Conservation (phyloP, 2,329 filamentous ascomycete species). For the Fusarium robinianum region DNA sequence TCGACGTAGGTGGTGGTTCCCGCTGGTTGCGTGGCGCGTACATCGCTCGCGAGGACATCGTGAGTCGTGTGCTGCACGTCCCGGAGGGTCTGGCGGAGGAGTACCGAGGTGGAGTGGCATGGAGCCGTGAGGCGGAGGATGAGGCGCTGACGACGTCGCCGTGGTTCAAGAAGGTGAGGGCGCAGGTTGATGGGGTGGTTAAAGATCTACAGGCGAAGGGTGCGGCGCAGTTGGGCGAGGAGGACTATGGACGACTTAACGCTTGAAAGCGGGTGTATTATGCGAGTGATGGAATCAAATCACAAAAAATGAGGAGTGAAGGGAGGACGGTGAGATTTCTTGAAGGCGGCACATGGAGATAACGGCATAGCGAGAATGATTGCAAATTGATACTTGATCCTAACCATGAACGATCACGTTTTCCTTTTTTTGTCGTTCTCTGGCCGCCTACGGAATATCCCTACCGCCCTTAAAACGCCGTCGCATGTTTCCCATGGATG, state of each 20-base stretch:
- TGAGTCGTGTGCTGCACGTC: conserved; percentile 42
- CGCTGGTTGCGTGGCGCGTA: conserved; percentile 89
- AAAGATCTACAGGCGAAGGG: conserved; percentile 27
- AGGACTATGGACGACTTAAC: conserved; percentile 26
- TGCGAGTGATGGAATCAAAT: background rate
- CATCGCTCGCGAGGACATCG: conserved; percentile 60
- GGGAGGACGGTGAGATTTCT: too few relatives aligned
- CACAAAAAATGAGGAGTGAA: background rate
- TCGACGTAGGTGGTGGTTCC: conserved; percentile 67
- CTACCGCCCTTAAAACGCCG: too few relatives aligned
- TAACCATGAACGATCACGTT: too few relatives aligned
- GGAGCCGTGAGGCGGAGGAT: conserved; percentile 35
- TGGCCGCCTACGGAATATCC: too few relatives aligned
- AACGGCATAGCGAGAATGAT: conserved; percentile 14
- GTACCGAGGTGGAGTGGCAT: conserved; percentile 30
- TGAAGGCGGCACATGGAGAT: too few relatives aligned
- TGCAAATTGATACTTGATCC: conserved; percentile 6
- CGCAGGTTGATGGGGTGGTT: conserved; percentile 16
- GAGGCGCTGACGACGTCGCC: conserved; percentile 29
- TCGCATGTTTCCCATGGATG: too few relatives aligned
- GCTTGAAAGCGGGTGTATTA: conserved; percentile 1
- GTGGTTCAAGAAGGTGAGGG: conserved; percentile 34
- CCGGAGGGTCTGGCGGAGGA: conserved; percentile 35
- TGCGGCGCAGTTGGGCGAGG: conserved; percentile 21
- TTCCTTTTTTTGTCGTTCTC: too few relatives aligned